Base-by-base conservation (phyloP, 306 rosid genomes). In the Quercus parvula region DNA sequence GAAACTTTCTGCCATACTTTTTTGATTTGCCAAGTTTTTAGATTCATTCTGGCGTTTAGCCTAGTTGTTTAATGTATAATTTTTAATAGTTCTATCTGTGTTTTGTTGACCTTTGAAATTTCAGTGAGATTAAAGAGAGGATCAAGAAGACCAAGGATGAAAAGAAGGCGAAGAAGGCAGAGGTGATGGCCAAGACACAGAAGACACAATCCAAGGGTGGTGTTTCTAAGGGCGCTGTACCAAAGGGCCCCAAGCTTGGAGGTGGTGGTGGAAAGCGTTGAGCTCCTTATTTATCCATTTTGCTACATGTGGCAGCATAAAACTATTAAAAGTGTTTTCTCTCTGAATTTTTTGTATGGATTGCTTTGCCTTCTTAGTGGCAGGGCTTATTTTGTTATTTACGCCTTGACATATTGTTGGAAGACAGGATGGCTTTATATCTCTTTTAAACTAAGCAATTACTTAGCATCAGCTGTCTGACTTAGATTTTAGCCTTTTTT, bases 251-350 rank as follows among this genome's bases (percentile, higher is more conserved):
- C 62, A 87, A 87, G 80, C 86, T 87, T 19, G 90, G 90, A 30
- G 90, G 90, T 55, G 90, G 86, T 9, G 90, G 90, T 22, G 88
- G 90, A 63, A 87, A 87, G 82, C 86, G 85, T 63, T 84, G 82
- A 86, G 68, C 12, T 14, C 75, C 71, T 18, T 33, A 13, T n/a
- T 30, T 44, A 35, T 17, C 5, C 54, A 2, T 18, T n/a, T n/a
- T 44, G 71, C 67, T 35, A 24, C 41, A 49, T 49, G 17, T 17
- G 14, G 54, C 17, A 49, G 7, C 6, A 44, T 70, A 25, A 71
- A 66, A 71, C 31, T 11, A 19, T 63, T 63, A 0, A 61, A 30
- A 44, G 56, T 56, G 27, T 74, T 38, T 19, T 33, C 63, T 57
- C 56, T 71, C 54, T 24, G 71, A 17, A 66, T 18, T 78, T 66